Conservation (phyloP, 108 stramenopile genomes). For the Cyclotella kingstonii region DNA sequence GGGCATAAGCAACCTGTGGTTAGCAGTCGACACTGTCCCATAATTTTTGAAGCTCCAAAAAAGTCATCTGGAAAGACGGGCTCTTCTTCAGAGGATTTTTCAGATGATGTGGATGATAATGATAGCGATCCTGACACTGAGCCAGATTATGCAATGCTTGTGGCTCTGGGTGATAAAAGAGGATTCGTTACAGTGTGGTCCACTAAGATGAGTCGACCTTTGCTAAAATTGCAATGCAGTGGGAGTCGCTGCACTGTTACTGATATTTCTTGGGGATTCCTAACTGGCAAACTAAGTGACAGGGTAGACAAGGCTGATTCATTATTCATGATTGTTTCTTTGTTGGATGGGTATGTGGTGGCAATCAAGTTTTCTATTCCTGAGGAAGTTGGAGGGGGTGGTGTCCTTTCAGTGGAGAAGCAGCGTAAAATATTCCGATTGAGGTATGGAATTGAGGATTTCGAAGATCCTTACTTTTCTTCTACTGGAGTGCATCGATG, state of each 20-base stretch:
- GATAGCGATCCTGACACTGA: slow-evolving; percentile 56
- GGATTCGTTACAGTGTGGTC: slow-evolving; percentile 90
- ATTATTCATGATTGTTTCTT: slow-evolving; percentile 63
- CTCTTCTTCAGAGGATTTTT: slow-evolving; percentile 1
- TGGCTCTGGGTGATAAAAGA: slow-evolving; percentile 82
- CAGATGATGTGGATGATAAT: slow-evolving; percentile 11
- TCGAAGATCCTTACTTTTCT: slow-evolving; percentile 22
- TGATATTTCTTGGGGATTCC: slow-evolving; percentile 75
- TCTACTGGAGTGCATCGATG: slow-evolving; percentile 11
- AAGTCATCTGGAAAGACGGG: not conserved
- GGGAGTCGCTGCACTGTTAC: slow-evolving; percentile 83
- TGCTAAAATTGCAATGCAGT: slow-evolving; percentile 86
- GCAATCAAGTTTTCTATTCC: slow-evolving; percentile 69
- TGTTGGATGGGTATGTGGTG: slow-evolving; percentile 83
- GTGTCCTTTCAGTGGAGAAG: slow-evolving; percentile 47
- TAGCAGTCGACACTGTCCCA: slow-evolving; percentile 74
- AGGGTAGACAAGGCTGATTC: slow-evolving; percentile 33
- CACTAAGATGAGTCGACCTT: slow-evolving; percentile 61
- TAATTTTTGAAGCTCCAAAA: slow-evolving; percentile 51
- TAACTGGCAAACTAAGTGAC: slow-evolving; percentile 22
- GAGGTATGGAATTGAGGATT: slow-evolving; percentile 78
- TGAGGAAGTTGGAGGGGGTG: slow-evolving; percentile 65
- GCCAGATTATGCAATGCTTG: slow-evolving; percentile 76
- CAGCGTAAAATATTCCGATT: slow-evolving; percentile 63
- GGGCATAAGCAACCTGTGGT: slow-evolving; percentile 90